Evolutionary conservation across 2,329 filamentous ascomycete species (phyloP).

Genomic region (Nannizzia gypsea): DNA sequence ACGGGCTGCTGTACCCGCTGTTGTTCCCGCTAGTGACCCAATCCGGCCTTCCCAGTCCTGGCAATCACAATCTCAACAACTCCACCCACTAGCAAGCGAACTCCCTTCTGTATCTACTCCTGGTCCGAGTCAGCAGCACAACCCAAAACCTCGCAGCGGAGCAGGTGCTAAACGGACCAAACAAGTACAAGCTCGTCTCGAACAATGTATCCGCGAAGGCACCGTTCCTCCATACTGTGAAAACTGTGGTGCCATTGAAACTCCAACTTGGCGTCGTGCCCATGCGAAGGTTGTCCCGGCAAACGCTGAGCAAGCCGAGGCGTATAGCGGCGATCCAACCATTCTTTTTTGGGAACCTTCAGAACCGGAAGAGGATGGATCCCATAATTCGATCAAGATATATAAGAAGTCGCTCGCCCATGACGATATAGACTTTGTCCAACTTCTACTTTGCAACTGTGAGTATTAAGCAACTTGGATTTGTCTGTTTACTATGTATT

Average conservation of each 20-base stretch:
- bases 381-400: slow-evolving; percentile 54
- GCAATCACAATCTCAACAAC: slow-evolving; percentile 32
- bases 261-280: slow-evolving; percentile 89
- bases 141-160: slow-evolving; percentile 34
- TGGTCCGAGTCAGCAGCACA: slow-evolving; percentile 21
- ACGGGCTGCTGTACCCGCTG: not conserved
- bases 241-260: slow-evolving; percentile 92
- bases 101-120: slow-evolving; percentile 32
- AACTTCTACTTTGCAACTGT: slow-evolving; percentile 79
- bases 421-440: slow-evolving; percentile 59
- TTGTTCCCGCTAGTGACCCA: slow-evolving; percentile 11
- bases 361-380: slow-evolving; percentile 50
- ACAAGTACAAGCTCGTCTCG: slow-evolving; percentile 45
- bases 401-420: slow-evolving; percentile 61
- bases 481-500: slow-evolving; percentile 17
- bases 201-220: slow-evolving; percentile 57
- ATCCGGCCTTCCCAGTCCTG: slow-evolving; percentile 19
- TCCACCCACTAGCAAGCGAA: slow-evolving; percentile 36
- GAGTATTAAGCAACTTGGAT: slow-evolving; percentile 30
- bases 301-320: slow-evolving; percentile 47
- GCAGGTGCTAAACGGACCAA: slow-evolving; percentile 55
- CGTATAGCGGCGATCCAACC: slow-evolving; percentile 59
- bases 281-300: slow-evolving; percentile 68
- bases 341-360: slow-evolving; percentile 63
- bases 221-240: slow-evolving; percentile 78